Evolutionary conservation across 495 filamentous ascomycete genomes (phyloP).

Genomic region (Jackrogersella minutella): DNA sequence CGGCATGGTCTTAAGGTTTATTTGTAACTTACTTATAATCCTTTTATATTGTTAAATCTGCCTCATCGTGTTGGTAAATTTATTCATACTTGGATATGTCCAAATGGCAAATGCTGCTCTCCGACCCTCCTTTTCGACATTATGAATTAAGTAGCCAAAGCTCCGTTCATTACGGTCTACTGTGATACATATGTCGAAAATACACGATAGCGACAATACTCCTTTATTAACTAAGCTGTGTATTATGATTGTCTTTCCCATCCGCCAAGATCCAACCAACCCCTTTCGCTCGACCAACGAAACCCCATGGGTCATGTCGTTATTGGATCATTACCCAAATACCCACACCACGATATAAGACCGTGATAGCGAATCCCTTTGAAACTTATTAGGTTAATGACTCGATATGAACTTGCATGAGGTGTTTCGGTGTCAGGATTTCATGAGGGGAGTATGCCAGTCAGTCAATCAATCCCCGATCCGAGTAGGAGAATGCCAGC

Average conservation of each 20-base stretch:
- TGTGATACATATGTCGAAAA: too few species aligned
- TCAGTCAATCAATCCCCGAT: constrained; percentile 26
- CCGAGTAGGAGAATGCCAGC: constrained; percentile 26
- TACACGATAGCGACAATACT: constrained; percentile 15
- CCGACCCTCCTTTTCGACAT: neutral
- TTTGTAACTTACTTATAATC: constrained; percentile 15
- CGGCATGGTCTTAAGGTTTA: constrained; percentile 9
- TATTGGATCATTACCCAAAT: constrained; percentile 26
- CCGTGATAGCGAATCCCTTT: constrained; percentile 22
- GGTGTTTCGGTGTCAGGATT: constrained; percentile 41
- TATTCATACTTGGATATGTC: neutral
- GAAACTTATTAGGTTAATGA: constrained; percentile 21
- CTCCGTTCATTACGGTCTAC: too few species aligned
- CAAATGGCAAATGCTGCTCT: neutral
- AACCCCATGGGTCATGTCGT: constrained; percentile 7
- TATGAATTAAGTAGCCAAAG: too few species aligned
- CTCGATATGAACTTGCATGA: constrained; percentile 37
- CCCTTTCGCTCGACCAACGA: neutral
- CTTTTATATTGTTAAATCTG: constrained; percentile 11
- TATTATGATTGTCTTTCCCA: constrained; percentile 14
- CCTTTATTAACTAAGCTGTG: constrained; percentile 11
- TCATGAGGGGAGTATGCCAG: constrained; percentile 32
- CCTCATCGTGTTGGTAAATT: neutral
- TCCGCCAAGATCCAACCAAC: constrained; percentile 10
- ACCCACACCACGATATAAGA: constrained; percentile 22